Evolutionary conservation across 257 asterid genomes (phyloP), one percentile per base, ranked within the genome.

Genomic region (Nicotiana attenuata): DNA sequence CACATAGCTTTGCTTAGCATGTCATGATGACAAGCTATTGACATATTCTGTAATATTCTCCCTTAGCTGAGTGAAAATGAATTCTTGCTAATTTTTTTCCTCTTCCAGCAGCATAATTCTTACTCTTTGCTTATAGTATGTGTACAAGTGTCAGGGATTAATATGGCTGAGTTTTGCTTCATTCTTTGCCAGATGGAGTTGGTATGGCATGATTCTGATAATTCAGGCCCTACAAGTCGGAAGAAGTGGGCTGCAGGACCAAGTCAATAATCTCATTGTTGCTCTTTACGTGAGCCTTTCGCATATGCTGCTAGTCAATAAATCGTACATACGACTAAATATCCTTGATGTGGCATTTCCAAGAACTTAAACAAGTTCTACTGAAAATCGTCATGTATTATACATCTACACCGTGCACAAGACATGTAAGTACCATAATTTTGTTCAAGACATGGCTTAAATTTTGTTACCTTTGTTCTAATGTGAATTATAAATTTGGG

Each of bases 181-280:
- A 66, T 73, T 55, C 81, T 60, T 31, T 87, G 66, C 69, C 83
- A 96, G 99, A 91, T 96, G 99, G 99, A 94, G 86, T 87, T 90
- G 89, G 91, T 86, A 73, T 94, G 99, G 99, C 92, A 92, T 50
- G 97, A 94, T 82, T 82, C 91, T 9, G 91, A 90, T 63, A 65
- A 67, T 83, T 78, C 89, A 28, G 94, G 97, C 41, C 88, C 92
- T 68, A 78, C 83, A 26, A 89, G 92, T 68, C 81, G 87, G 91
- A 88, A 87, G 82, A 92, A 85, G 81, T 78, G 89, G 89, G 68
- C 89, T 6, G 84, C 81, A 78, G 91, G 89, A 73, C 84, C 87
- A 53, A 78, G 80, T 52, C 83, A 84, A 53, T 91, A 85, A 90
- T 45, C 50, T 59, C 80, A 20, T 57, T 67, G 56, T 45, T 33